Percentiles rank a stretch among this genome's conserved stretches.
Conservation (phyloP, 1,284 basidiomycete species). For the Cutaneotrichosporon arboriforme region DNA sequence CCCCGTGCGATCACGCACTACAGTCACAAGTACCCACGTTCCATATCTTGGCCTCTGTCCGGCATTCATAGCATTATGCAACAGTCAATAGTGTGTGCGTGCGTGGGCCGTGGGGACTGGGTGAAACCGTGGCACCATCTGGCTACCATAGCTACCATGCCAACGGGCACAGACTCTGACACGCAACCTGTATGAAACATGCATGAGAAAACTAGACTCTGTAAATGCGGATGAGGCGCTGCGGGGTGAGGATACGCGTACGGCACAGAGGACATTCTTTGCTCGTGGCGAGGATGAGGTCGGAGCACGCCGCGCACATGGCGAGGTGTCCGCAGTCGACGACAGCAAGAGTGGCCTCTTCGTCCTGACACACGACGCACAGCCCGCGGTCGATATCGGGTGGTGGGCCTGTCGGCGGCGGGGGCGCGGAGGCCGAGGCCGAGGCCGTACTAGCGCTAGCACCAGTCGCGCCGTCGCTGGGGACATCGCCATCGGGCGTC, state of each 20-base stretch:
- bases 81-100: no score
- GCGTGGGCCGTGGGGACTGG: no score
- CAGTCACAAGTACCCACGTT: no score
- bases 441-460: not conserved
- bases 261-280: slow-evolving; percentile 79
- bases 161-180: no score
- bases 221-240: slow-evolving; percentile 66
- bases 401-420: slow-evolving; percentile 40
- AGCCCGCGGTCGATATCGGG: slow-evolving; percentile 61
- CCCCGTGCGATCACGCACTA: no score
- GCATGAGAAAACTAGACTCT: slow-evolving; percentile 19
- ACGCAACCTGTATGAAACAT: no score
- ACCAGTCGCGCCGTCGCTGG: not conserved
- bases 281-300: slow-evolving; percentile 70
- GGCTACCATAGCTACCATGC: no score
- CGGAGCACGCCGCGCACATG: slow-evolving; percentile 76
- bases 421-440: not conserved
- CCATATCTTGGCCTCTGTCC: no score
- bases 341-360: slow-evolving; percentile 81
- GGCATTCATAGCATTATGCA: no score
- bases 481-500: no score
- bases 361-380: slow-evolving; percentile 84
- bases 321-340: slow-evolving; percentile 87
- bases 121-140: no score
- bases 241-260: slow-evolving; percentile 64